Percentiles rank a stretch among this genome's conserved stretches.
Evolutionary conservation across 345 rosid genomes (phyloP).

Genomic region (Aethionema arabicum): DNA sequence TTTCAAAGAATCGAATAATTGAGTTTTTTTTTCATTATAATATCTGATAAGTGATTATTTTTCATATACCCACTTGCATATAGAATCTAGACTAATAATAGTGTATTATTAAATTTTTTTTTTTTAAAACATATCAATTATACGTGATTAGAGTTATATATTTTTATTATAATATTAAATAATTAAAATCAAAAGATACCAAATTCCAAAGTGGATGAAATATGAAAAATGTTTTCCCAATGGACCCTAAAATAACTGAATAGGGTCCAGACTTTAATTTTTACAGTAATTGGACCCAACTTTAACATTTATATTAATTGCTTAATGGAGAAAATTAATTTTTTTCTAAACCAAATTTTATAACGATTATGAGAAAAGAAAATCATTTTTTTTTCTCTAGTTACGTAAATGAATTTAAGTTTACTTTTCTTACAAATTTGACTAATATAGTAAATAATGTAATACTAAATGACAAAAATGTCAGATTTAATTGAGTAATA

Average conservation of each 20-base stretch:
- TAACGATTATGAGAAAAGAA: too few species aligned
- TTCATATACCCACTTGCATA: slow-evolving; percentile 28
- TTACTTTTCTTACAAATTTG: neutral
- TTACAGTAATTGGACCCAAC: neutral
- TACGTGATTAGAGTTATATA: neutral
- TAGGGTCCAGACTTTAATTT: neutral
- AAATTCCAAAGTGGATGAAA: slow-evolving; percentile 25
- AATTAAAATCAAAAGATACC: neutral
- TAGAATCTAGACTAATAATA: slow-evolving; percentile 6
- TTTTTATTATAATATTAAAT: neutral
- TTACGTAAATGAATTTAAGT: slow-evolving; percentile 3
- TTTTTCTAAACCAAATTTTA: too few species aligned
- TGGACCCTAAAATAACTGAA: neutral
- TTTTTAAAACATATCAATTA: slow-evolving; percentile 8
- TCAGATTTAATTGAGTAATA: too few species aligned
- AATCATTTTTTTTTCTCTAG: neutral
- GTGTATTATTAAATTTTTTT: slow-evolving; percentile 25
- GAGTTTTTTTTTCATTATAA: slow-evolving; percentile 14
- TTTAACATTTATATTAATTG: neutral
- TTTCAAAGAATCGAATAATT: slow-evolving; percentile 30
- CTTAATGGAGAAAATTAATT: too few species aligned
- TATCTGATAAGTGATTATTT: slow-evolving; percentile 5
- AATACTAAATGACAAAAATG: too few species aligned
- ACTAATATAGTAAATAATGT: slow-evolving; percentile 16
- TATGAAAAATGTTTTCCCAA: neutral